Percentiles rank a stretch among this genome's conserved stretches.
Conservation (phyloP, 2,329 filamentous ascomycete genomes). For the Kalaharituber pfeilii region DNA sequence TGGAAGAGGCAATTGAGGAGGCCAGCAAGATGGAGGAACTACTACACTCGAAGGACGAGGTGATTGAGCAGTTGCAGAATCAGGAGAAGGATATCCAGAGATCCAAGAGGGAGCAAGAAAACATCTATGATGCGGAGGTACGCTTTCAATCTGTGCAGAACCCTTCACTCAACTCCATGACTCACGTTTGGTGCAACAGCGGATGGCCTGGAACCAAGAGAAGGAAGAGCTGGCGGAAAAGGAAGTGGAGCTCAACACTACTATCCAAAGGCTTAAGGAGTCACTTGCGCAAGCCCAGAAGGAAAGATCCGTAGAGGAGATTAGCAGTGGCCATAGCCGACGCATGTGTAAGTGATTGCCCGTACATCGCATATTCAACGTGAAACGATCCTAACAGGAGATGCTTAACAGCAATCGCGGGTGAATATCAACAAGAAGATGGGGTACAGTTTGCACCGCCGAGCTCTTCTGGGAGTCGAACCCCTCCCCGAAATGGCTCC, state of each 20-base stretch:
- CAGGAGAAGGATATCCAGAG: slow-evolving; percentile 70
- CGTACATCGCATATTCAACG: not conserved
- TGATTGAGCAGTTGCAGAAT: slow-evolving; percentile 60
- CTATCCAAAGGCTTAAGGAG: slow-evolving; percentile 85
- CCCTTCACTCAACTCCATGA: slow-evolving; percentile 27
- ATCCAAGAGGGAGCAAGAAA: slow-evolving; percentile 78
- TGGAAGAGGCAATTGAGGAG: slow-evolving; percentile 71
- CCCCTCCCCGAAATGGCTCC: slow-evolving; percentile 5
- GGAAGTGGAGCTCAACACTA: slow-evolving; percentile 77
- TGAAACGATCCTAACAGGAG: too few species aligned
- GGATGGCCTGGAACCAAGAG: slow-evolving; percentile 37
- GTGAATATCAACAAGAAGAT: not conserved
- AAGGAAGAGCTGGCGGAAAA: slow-evolving; percentile 71
- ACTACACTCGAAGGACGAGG: slow-evolving; percentile 70
- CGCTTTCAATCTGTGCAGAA: too few species aligned
- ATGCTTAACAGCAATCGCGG: not conserved
- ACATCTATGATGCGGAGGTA: slow-evolving; percentile 79
- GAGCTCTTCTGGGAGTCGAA: slow-evolving; percentile 1
- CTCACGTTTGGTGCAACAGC: slow-evolving; percentile 10
- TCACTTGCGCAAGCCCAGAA: slow-evolving; percentile 56
- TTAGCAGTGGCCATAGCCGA: not conserved
- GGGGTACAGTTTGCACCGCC: not conserved
- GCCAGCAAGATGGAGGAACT: slow-evolving; percentile 76
- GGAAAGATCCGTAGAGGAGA: not conserved
- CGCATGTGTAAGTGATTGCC: not conserved